A percentile compares a stretch with the other conserved stretches of the same genome.
Evolutionary conservation across 345 rosid species (phyloP).

Genomic region (Brassica cretica): DNA sequence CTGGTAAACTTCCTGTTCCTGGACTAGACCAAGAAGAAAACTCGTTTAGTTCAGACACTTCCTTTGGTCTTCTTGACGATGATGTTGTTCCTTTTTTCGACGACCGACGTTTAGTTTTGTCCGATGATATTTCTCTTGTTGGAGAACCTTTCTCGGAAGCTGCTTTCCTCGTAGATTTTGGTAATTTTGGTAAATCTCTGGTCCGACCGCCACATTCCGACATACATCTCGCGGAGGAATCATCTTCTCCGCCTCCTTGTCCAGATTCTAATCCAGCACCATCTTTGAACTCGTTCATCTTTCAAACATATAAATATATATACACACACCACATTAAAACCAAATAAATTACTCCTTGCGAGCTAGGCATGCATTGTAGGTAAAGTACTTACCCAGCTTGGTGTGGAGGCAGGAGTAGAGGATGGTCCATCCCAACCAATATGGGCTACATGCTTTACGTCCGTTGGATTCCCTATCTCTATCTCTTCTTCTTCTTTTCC

Average conservation of each 20-base stretch:
- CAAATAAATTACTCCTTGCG: not conserved
- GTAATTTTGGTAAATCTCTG: constrained; percentile 35
- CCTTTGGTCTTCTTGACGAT: constrained; percentile 29
- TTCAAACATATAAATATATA: not conserved
- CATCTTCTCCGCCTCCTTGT: constrained; percentile 44
- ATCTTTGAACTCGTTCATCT: constrained; percentile 69
- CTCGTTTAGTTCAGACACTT: constrained; percentile 9
- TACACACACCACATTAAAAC: not conserved
- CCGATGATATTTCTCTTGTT: constrained; percentile 44
- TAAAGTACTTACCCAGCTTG: constrained; percentile 52
- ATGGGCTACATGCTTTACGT: constrained; percentile 93
- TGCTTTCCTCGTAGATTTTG: constrained; percentile 35
- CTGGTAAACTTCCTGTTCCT: constrained; percentile 12
- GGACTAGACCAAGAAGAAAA: constrained; percentile 17
- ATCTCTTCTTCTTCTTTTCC: constrained; percentile 71
- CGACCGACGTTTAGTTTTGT: constrained; percentile 53
- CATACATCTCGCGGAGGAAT: constrained; percentile 41
- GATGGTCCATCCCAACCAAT: constrained; percentile 86
- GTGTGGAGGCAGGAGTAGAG: constrained; percentile 39
- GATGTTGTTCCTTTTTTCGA: constrained; percentile 38
- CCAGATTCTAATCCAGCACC: constrained; percentile 38
- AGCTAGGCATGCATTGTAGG: not conserved
- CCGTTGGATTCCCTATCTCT: constrained; percentile 82
- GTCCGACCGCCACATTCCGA: constrained; percentile 59
- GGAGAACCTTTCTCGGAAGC: constrained; percentile 43